Base-by-base conservation (phyloP, 192 early-diverging fungal species). In the Pilaira anomala region DNA sequence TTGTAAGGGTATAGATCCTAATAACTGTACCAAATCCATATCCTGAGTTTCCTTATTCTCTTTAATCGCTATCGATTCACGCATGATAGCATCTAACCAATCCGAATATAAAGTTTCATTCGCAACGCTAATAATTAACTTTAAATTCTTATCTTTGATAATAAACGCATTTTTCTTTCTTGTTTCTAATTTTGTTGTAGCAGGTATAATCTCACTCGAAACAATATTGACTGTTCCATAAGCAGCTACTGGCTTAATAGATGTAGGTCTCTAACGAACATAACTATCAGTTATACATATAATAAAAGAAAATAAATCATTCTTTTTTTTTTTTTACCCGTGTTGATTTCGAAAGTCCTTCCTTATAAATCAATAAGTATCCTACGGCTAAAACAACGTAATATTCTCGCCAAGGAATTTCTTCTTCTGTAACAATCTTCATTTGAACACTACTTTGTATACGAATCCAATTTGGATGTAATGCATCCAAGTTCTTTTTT, bases 331-430 rank as follows among this genome's bases (percentile, higher is more conserved):
- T 46, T 46, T 11, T 9, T 16, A 14, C 55, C 19, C 36, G 22
- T 12, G 18, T 65, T n/a, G 24, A 21, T 36, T 75, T 75, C 25
- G 33, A 42, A 28, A 62, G 50, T 13, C 36, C 52, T 16, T 75
- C 68, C 45, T 63, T 65, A 49, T 72, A 60, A 26, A 72, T 59
- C 19, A 68, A 4, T 18, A 73, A 24, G 46, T 60, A 78, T 1
- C 67, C 67, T 57, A 36, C 22, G 45, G 51, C 40, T 26, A 79
- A 58, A 49, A 87, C 85, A 46, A 64, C 87, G 76, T 79, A 61
- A 18, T 75, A 75, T 13, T 66, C 53, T 52, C 69, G 69, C 73
- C 73, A 75, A 2, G 68, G 62, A 14, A 48, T 67, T 29, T 54
- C 48, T 40, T 57, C 56, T 4, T 63, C 60, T 21, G 65, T 48